phyloP scores from a whole-genome alignment of 345 rosid species.

The Aquilaria yunnanensis region DNA sequence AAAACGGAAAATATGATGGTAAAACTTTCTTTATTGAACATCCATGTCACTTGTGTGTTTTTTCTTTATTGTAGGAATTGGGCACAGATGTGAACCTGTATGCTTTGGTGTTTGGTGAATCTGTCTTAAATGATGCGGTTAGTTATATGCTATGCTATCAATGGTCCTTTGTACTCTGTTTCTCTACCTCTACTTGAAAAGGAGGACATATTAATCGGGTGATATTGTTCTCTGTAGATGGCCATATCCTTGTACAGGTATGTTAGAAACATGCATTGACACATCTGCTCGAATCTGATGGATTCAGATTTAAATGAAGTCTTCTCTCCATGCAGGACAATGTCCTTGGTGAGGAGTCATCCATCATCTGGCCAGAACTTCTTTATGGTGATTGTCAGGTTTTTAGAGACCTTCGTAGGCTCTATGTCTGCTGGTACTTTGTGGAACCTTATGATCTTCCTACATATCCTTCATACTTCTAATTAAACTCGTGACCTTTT shows the following conservation, averaged over 20 bases:
- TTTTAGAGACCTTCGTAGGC: conserved; percentile 96
- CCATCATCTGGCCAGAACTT: conserved; percentile 64
- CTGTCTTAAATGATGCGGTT: conserved; percentile 98
- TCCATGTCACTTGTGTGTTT: conserved; percentile 1
- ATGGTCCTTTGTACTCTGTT: conserved; percentile 11
- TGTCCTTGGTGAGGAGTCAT: conserved; percentile 81
- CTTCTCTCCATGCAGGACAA: conserved; percentile 63
- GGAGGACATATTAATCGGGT: conserved; percentile 3
- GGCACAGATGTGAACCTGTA: conserved; percentile 92
- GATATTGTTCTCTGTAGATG: conserved; percentile 44
- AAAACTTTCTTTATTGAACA: neutral
- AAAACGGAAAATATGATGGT: conserved; percentile 1
- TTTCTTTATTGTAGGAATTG: conserved; percentile 62
- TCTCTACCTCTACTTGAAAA: conserved; percentile 7
- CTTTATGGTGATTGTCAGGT: conserved; percentile 76
- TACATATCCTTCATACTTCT: neutral
- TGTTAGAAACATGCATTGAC: conserved; percentile 15
- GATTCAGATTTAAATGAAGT: conserved; percentile 16
- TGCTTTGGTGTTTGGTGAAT: conserved; percentile 98
- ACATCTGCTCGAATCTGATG: conserved; percentile 4
- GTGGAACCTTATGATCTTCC: conserved; percentile 13
- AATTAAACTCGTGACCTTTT: too few species aligned
- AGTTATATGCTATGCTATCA: conserved; percentile 22
- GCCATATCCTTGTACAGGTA: conserved; percentile 98
- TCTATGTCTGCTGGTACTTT: conserved; percentile 91